These are phyloP conservation scores for Trichoderma guizhouense DNA, from an alignment of 2,329 filamentous ascomycete genomes.

Conservation along the genomic window DNA sequence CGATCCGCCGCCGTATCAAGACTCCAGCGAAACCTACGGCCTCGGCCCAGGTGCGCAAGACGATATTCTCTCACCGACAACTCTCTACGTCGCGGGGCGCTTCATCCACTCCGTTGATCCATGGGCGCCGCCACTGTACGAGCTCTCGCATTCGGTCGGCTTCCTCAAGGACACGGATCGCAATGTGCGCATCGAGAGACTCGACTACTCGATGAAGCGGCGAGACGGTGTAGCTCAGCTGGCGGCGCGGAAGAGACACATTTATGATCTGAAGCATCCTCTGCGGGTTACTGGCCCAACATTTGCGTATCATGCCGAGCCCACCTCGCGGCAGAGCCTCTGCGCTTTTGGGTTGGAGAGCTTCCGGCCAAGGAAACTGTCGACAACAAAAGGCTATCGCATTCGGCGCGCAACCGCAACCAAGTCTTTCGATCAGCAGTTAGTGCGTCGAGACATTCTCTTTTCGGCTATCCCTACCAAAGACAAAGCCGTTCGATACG, in stretches of 20 bases:
- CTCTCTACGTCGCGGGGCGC: slow-evolving; percentile 33
- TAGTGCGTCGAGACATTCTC: slow-evolving; percentile 22
- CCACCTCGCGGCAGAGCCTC: slow-evolving; percentile 28
- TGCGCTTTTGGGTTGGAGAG: slow-evolving; percentile 30
- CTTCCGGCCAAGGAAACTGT: slow-evolving; percentile 25
- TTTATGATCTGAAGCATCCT: slow-evolving; percentile 36
- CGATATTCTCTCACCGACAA: slow-evolving; percentile 29
- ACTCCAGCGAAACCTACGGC: background rate
- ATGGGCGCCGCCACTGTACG: slow-evolving; percentile 32
- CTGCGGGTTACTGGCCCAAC: slow-evolving; percentile 27
- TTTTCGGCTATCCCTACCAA: slow-evolving; percentile 30
- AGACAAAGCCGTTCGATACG: slow-evolving; percentile 28
- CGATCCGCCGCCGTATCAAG: background rate
- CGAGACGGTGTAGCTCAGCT: slow-evolving; percentile 26
- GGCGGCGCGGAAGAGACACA: slow-evolving; percentile 30
- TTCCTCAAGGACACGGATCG: slow-evolving; percentile 33
- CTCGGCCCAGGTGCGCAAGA: background rate
- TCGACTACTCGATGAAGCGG: slow-evolving; percentile 30
- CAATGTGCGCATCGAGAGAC: slow-evolving; percentile 30
- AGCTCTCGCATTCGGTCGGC: slow-evolving; percentile 35
- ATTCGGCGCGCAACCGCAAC: slow-evolving; percentile 29
- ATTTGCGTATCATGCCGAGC: slow-evolving; percentile 35
- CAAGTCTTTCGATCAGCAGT: slow-evolving; percentile 19
- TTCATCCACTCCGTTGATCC: slow-evolving; percentile 33
- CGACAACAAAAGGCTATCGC: slow-evolving; percentile 27